Evolutionary conservation across 495 filamentous ascomycete genomes (phyloP).

Genomic region (Apiosordaria backusii): DNA sequence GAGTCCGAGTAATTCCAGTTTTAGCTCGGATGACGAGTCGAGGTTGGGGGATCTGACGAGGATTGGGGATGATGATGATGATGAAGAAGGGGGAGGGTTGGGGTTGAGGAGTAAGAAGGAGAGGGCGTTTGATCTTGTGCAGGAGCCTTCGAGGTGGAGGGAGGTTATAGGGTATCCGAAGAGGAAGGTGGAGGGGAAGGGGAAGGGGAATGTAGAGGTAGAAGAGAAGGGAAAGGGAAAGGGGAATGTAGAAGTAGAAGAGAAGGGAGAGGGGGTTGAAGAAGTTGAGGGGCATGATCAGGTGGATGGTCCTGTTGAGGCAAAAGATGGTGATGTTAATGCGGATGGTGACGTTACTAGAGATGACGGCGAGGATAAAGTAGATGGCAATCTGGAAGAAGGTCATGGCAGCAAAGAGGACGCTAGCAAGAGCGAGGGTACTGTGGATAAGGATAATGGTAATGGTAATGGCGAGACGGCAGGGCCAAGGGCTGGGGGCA

Average conservation of each 20-base stretch:
- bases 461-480: background rate
- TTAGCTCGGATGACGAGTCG: slow-evolving; percentile 75
- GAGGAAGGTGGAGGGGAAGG: background rate
- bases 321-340: background rate
- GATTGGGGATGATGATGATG: slow-evolving; percentile 19
- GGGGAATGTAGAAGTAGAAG: too few relatives aligned
- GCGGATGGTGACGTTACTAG: background rate
- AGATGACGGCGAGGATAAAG: background rate
- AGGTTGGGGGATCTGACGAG: slow-evolving; percentile 56
- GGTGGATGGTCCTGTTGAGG: background rate
- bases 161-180: slow-evolving; percentile 17
- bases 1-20: slow-evolving; percentile 48
- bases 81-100: background rate
- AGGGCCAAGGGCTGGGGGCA: background rate
- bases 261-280: background rate
- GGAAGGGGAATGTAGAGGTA: too few relatives aligned
- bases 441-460: background rate
- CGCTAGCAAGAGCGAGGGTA: background rate
- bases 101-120: slow-evolving; percentile 42
- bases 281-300: background rate
- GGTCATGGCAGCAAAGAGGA: background rate
- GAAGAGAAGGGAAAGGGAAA: slow-evolving; percentile 6
- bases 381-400: background rate
- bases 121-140: slow-evolving; percentile 42
- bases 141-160: slow-evolving; percentile 36